Base-by-base conservation (phyloP, 768 basidiomycete genomes). In the Cyclocybe cylindracea region DNA sequence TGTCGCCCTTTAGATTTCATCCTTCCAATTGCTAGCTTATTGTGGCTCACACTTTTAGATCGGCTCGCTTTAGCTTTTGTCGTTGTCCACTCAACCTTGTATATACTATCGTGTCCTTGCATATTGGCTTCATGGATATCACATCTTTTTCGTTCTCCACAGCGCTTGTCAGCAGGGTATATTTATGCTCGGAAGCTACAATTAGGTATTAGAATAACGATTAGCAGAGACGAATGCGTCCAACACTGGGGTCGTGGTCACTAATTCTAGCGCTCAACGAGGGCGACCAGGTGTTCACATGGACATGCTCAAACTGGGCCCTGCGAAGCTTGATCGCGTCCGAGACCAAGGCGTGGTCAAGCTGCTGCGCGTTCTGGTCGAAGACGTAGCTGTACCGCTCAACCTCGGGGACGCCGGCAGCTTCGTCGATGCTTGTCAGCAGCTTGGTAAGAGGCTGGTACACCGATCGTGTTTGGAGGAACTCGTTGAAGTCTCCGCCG, bases 401-500 rank as follows among this genome's bases (percentile, higher is more conserved):
- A 7, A 71, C 75, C 1, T 68, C 66, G 1, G 72, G 70, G 35
- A 82, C 70, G 16, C 67, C 66, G 7, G 80, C 78, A 19, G 74
- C 71, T 53, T 75, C 78, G 62, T 84, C 82, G 34, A 80, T 73
- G 45, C 85, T 82, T 16, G 62, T 62, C 40, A 84, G 60, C 16
- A 79, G 47, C 5, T 62, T 54, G 1, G 60, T 62, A 48, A 85
- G 64, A 4, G 80, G 70, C 40, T 62, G 64, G 65, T 77, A 82
- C 29, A 80, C 79, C 9, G 78, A 72, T 43, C 78, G 77, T 2
- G 84, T 75, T 55, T 81, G 78, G 14, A 73, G 58, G 65, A 70
- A 84, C 58, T 85, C 84, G 61, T 86, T 86, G 69, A 79, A 84
- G 66, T 85, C 84, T 5, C 85, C 84, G 1, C 76, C 81, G 6